Conservation (phyloP, 2,329 filamentous ascomycete species). For the Xylariomycetidae sp. region DNA sequence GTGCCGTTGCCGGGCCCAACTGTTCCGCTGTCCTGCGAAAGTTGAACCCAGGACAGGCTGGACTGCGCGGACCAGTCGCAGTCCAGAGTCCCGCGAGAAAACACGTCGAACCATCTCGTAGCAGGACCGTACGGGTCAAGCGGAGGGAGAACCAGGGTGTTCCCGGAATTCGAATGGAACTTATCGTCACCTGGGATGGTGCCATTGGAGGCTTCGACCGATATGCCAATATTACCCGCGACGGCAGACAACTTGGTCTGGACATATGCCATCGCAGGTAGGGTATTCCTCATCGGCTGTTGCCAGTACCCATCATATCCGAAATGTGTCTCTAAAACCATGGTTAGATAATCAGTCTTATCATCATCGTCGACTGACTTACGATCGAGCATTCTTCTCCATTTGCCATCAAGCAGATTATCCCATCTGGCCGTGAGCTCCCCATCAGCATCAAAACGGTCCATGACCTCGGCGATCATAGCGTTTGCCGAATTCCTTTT, state of each 20-base stretch:
- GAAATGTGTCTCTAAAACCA: conserved; percentile 42
- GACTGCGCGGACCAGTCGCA: conserved; percentile 50
- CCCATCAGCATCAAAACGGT: conserved; percentile 52
- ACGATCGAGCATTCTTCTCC: conserved; percentile 58
- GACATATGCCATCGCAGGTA: conserved; percentile 57
- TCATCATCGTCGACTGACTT: too few species aligned
- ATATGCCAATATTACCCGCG: conserved; percentile 58
- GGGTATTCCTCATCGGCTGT: conserved; percentile 66
- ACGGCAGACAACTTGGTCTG: conserved; percentile 53
- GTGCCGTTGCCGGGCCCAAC: conserved; percentile 41
- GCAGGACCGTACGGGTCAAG: conserved; percentile 55
- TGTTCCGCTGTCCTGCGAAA: conserved; percentile 45
- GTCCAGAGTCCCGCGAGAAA: conserved; percentile 48
- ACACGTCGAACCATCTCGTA: conserved; percentile 60
- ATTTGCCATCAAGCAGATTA: conserved; percentile 54
- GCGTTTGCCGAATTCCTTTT: conserved; percentile 47
- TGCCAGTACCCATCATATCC: conserved; percentile 58
- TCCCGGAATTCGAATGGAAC: conserved; percentile 52
- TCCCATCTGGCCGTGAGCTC: conserved; percentile 55
- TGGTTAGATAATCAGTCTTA: background rate
- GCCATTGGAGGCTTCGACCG: conserved; percentile 61
- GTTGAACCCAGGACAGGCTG: conserved; percentile 44
- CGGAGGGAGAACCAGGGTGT: conserved; percentile 48
- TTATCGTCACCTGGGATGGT: conserved; percentile 63
- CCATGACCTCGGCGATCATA: conserved; percentile 46